Conservation (phyloP, 352 stramenopile species). For the Pythium angustatum region DNA sequence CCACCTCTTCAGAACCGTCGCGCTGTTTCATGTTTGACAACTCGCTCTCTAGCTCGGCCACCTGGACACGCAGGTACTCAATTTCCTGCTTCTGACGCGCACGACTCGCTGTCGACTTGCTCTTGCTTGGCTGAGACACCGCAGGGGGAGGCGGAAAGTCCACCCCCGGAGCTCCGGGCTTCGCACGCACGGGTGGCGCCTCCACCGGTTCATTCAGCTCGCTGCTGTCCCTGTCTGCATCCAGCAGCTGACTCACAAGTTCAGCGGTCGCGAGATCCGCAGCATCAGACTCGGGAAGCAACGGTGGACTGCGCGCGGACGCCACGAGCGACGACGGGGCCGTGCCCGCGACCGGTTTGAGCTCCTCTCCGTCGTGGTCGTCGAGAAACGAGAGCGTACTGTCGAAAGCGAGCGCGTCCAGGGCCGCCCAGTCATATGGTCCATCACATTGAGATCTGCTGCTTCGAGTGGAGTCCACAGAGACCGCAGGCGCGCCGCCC, state of each 20-base stretch:
- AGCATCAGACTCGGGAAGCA: background rate
- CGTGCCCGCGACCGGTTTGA: background rate
- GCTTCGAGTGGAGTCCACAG: background rate
- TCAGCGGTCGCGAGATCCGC: background rate
- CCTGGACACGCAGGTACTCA: constrained; percentile 2
- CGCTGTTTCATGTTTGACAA: background rate
- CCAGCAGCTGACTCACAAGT: background rate
- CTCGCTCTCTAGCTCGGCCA: constrained; percentile 7
- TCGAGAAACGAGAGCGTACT: constrained; percentile 3
- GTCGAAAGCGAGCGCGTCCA: background rate
- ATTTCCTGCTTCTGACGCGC: constrained; percentile 1
- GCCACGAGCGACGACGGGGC: no score
- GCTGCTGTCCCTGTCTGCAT: background rate
- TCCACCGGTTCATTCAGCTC: background rate
- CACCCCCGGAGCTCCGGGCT: no score
- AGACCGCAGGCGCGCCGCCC: background rate
- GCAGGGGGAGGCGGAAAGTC: no score
- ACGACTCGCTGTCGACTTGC: background rate
- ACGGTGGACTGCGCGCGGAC: background rate
- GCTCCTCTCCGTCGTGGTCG: background rate
- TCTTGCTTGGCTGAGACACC: background rate
- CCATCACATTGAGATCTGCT: background rate
- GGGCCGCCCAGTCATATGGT: no score
- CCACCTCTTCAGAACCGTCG: background rate
- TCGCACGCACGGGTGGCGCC: background rate